These are phyloP conservation scores for Phytopythium chamaehyphon DNA, from an alignment of 352 stramenopile species.

Conservation along the genomic window DNA sequence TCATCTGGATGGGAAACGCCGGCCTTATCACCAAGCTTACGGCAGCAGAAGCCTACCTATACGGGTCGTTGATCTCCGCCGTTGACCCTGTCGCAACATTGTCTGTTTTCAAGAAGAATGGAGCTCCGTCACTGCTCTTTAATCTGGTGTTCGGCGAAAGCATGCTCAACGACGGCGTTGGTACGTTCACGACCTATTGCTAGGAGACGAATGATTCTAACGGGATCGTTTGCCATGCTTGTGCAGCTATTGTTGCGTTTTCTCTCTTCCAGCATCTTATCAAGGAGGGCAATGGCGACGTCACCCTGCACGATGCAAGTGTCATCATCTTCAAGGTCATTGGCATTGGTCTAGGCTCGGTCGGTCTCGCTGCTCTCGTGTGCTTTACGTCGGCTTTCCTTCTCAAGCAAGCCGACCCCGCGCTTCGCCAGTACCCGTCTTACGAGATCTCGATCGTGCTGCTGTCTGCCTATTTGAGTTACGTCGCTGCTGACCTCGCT, in stretches of 20 bases:
- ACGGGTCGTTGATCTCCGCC: slow-evolving; percentile 90
- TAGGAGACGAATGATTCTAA: too few relatives aligned
- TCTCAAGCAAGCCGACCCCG: slow-evolving; percentile 72
- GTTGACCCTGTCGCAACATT: slow-evolving; percentile 93
- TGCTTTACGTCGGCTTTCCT: slow-evolving; percentile 79
- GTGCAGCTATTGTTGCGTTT: slow-evolving; percentile 77
- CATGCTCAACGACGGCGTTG: slow-evolving; percentile 94
- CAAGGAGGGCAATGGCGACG: slow-evolving; percentile 57
- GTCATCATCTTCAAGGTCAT: slow-evolving; percentile 81
- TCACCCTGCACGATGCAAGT: slow-evolving; percentile 69
- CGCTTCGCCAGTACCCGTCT: slow-evolving; percentile 67
- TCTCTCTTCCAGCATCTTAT: slow-evolving; percentile 82
- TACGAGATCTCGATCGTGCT: slow-evolving; percentile 88
- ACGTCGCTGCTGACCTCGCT: slow-evolving; percentile 70
- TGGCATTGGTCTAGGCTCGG: slow-evolving; percentile 77
- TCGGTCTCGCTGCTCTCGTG: slow-evolving; percentile 63
- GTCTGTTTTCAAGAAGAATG: slow-evolving; percentile 92
- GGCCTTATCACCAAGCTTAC: slow-evolving; percentile 75
- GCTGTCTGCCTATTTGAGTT: slow-evolving; percentile 78
- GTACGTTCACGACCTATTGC: slow-evolving; percentile 24
- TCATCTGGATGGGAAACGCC: slow-evolving; percentile 73
- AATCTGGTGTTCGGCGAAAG: slow-evolving; percentile 96
- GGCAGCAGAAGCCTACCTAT: slow-evolving; percentile 88
- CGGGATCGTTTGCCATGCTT: not conserved
- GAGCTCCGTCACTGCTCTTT: slow-evolving; percentile 85